A percentile compares a stretch with the other conserved stretches of the same genome.
Conservation (phyloP, 441 rosid species). For the Hura crepitans region DNA sequence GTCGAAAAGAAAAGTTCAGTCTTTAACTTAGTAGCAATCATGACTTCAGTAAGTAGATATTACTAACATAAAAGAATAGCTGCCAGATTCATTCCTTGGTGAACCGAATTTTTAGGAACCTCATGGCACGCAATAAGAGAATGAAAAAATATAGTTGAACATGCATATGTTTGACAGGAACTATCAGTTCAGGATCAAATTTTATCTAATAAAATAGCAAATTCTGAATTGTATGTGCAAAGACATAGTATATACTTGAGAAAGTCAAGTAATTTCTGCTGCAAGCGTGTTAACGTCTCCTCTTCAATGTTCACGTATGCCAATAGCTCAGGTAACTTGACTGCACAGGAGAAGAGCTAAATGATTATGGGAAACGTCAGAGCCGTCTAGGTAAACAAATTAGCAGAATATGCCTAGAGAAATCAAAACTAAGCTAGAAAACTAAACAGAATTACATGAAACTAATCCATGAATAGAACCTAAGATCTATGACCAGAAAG, state of each 20-base stretch:
- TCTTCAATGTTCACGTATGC: slow-evolving; percentile 86
- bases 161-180: not conserved
- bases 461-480: not conserved
- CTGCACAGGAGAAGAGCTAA: slow-evolving; percentile 38
- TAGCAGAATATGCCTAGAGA: not conserved
- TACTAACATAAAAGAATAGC: not conserved
- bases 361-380: not conserved
- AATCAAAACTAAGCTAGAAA: not conserved
- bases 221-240: slow-evolving; percentile 5
- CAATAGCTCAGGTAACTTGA: slow-evolving; percentile 87
- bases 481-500: not conserved
- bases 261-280: slow-evolving; percentile 79
- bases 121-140: not conserved
- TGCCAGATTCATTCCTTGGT: not conserved
- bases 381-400: not conserved
- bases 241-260: slow-evolving; percentile 57
- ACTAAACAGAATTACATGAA: not conserved
- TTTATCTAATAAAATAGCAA: not conserved
- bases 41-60: not conserved
- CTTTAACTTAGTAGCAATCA: not conserved
- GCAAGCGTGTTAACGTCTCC: slow-evolving; percentile 73
- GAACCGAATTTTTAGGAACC: not conserved
- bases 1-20: not conserved
- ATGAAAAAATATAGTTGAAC: slow-evolving; percentile 1
- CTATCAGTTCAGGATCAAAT: not conserved